Evolutionary conservation across 345 rosid genomes (phyloP).

Genomic region (Salix koriyanagi): DNA sequence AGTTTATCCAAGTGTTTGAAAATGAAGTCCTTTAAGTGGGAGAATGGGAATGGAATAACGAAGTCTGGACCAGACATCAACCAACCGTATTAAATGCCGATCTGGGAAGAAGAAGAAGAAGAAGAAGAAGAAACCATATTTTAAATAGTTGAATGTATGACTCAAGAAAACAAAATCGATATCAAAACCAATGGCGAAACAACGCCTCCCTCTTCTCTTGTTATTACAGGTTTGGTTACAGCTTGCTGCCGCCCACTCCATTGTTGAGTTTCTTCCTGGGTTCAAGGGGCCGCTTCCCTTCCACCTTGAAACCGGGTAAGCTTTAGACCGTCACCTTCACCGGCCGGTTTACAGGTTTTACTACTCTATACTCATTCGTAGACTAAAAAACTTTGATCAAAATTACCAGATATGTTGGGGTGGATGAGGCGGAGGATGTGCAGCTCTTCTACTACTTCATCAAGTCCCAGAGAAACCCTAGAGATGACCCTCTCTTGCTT

Average conservation of each 20-base stretch:
- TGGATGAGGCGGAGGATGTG: constrained; percentile 24
- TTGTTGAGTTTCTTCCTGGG: constrained; percentile 20
- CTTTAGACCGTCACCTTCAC: neutral
- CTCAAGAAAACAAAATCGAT: too few species aligned
- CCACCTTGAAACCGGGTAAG: constrained; percentile 24
- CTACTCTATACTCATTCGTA: neutral
- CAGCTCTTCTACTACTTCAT: constrained; percentile 28
- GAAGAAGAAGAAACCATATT: too few species aligned
- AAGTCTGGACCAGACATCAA: too few species aligned
- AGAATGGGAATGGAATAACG: too few species aligned
- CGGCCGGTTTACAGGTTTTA: neutral
- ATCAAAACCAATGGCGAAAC: neutral
- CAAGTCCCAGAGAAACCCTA: constrained; percentile 14
- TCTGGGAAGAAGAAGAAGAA: too few species aligned
- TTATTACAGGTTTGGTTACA: neutral
- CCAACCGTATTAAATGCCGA: too few species aligned
- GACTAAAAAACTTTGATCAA: neutral
- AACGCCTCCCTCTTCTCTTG: neutral
- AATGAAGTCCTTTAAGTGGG: too few species aligned
- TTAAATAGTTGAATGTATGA: too few species aligned
- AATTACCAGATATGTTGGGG: constrained; percentile 18
- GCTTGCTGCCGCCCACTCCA: neutral
- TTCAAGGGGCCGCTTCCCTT: constrained; percentile 24
- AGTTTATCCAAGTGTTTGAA: too few species aligned
- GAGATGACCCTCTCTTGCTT: constrained; percentile 21